Evolutionary conservation across 805 yeast genomes (phyloP), one percentile per base, ranked within the genome.

Genomic region (Komagataella kurtzmanii): DNA sequence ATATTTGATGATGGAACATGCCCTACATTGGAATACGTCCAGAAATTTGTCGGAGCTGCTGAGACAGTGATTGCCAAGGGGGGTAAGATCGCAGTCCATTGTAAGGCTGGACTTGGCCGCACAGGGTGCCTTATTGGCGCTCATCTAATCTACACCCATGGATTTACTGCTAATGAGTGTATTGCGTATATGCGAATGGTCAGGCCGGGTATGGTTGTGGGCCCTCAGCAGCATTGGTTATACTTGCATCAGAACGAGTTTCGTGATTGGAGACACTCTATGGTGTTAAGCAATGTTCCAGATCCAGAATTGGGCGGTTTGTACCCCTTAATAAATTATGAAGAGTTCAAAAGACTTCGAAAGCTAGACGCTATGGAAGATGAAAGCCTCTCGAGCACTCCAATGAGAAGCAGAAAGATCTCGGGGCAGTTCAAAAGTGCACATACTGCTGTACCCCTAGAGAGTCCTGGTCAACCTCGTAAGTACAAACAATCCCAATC

Each of bases 151-250:
- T 93, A 93, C 64, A 88, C 96, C 2, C 93, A 91, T 65, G 97
- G 97, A 0, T 93, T 93, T 64, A 93, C 98, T 3, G 99, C 99
- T 2, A 85, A 79, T 64, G 99, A 93, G 67, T 93, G 96, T 66
- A 93, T 93, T 59, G 96, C 91, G 1, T 93, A 89, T 63, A 86
- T 93, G 91, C 77, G 99, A 65, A 86, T 93, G 79, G 76, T 93
- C 56, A 79, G 99, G 58, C 99, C 99, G 0, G 99, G 99, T 46
- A 93, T 93, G 99, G 97, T 93, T n/a, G 99, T 93, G 30, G 99
- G 99, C 0, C 99, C 99, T 2, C 99, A 93, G 67, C 99, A 93
- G 65, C 99, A 93, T 70, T 93, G 99, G 99, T 74, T 93, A 54
- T 93, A 93, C 63, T 75, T 93, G 56, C 97, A 93, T 65, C 99